Evolutionary conservation across 768 basidiomycete genomes (phyloP).

Genomic region (Pisolithus microcarpus): DNA sequence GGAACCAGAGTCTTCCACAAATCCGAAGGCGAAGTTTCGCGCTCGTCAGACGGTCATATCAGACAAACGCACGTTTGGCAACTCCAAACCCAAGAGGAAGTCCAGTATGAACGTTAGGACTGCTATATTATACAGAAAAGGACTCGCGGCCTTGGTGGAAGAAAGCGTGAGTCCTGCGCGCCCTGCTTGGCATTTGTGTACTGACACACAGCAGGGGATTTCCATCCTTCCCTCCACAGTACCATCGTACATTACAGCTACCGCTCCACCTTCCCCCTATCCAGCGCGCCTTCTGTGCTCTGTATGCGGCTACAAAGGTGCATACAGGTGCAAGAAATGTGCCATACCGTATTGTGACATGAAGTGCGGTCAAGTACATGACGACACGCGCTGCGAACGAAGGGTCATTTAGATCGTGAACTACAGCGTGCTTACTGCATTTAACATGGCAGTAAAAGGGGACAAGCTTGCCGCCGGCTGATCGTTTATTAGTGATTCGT

Average conservation of each 20-base stretch:
- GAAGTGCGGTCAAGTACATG: slow-evolving; percentile 66
- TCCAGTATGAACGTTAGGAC: slow-evolving; percentile 75
- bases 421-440: too few relatives aligned
- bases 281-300: slow-evolving; percentile 72
- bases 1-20: slow-evolving; percentile 18
- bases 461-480: too few relatives aligned
- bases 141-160: slow-evolving; percentile 61
- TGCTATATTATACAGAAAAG: slow-evolving; percentile 79
- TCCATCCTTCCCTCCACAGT: slow-evolving; percentile 42
- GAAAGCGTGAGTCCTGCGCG: slow-evolving; percentile 59
- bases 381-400: slow-evolving; percentile 76
- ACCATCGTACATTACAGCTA: slow-evolving; percentile 69
- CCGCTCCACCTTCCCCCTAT: slow-evolving; percentile 48
- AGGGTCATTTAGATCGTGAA: slow-evolving; percentile 36
- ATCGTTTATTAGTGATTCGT: too few relatives aligned
- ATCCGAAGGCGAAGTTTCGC: slow-evolving; percentile 45
- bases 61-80: slow-evolving; percentile 53
- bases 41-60: slow-evolving; percentile 69
- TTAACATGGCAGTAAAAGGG: too few relatives aligned
- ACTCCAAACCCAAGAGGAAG: slow-evolving; percentile 52
- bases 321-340: slow-evolving; percentile 73
- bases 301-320: slow-evolving; percentile 83
- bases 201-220: slow-evolving; percentile 41
- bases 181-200: not conserved
- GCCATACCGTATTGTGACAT: slow-evolving; percentile 69